Evolutionary conservation across 345 rosid species (phyloP), one percentile per base, ranked within the genome.

Genomic region (Turritis glabra): DNA sequence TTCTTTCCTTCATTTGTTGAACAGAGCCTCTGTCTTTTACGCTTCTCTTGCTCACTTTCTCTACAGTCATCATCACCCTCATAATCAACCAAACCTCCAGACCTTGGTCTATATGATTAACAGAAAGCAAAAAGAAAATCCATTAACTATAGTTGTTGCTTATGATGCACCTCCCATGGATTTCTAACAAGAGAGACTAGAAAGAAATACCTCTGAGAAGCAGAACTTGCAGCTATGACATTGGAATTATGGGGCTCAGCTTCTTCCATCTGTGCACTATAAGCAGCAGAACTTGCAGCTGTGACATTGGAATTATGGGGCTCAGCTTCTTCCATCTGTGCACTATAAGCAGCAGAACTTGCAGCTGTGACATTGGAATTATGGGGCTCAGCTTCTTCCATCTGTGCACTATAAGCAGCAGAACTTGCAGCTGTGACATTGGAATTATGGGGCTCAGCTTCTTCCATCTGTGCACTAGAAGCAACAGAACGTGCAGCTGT

Each of bases 41-140:
- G 64, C 25, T 66, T 57, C 62, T 84, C 89, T n/a, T 75, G 71
- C 68, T 85, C 92, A 64, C 82, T 1, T 66, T 86, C 88, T 30
- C 33, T 30, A 33, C 38, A 33, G 38, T 33, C 38, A 67, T 87
- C 89, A 14, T 88, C 97, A 21, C 85, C 97, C 7, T 88, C 95
- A 47, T 91, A 89, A 80, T 91, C 98, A 77, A 91, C 93, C 74
- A 91, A 80, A 21, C 91, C 92, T 7, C 88, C 84, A 30, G 86
- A 75, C 75, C 89, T 81, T 82, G 53, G n/a, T n/a, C 89, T 85
- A 65, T 25, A 76, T 55, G 47, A 14, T 18, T 15, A 41, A 67
- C 10, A 47, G 8, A 41, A 21, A 68, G 3, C 68, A 67, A 9
- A 29, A 74, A 47, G 46, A 52, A 67, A 1, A 64, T 55, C 66